Base-by-base conservation (phyloP, 2,329 filamentous ascomycete species). In the Talaromyces atroroseus region DNA sequence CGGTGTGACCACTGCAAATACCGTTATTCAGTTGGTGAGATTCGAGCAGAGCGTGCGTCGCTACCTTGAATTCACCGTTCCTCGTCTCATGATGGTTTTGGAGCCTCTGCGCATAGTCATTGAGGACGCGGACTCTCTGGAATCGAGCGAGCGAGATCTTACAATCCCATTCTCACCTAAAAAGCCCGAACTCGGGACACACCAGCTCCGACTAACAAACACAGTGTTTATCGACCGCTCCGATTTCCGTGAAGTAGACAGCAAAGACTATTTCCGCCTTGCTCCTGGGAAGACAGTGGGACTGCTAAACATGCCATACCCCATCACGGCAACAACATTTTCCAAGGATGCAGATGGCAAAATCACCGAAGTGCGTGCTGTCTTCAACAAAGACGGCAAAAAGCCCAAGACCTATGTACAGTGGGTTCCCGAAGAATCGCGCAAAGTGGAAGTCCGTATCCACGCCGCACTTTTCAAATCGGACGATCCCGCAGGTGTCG, bases 1-100 rank as follows among this genome's bases (percentile, higher is more conserved):
- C 18, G 92, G 92, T 36, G 92, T 96, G 32, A 95, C 92, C 0
- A 95, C 91, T 34, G 81, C 86, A 42, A 83, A 84, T 52, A 88
- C 87, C 2, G 84, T 89, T 60, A 95, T 96, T 64, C 85, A 92
- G 70, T 86, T 90, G 47, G 75, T 81, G 56, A 85, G 88, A 18
- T 90, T 97, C 60, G 92, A 97, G 66, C 86, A 94, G 68, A 86
- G 84, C 0, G 84, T 97, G 58, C 86, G 92, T 21, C 85, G 85
- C 61, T 95, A 96, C 69, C 85, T 97, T 11, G 92, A 97, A 71
- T 83, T 83, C 51, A 91, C 89, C 0, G 92, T 96, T 0, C 92
- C 92, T 2, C 86, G 92, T 24, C 80, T 96, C 11, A 94, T 95
- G 88, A 80, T 96, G 38, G 84, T 96, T 1, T 81, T 96, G 18